Evolutionary conservation across 352 stramenopile species (phyloP), one percentile per base, ranked within the genome.

Genomic region (Pythium brassicae): DNA sequence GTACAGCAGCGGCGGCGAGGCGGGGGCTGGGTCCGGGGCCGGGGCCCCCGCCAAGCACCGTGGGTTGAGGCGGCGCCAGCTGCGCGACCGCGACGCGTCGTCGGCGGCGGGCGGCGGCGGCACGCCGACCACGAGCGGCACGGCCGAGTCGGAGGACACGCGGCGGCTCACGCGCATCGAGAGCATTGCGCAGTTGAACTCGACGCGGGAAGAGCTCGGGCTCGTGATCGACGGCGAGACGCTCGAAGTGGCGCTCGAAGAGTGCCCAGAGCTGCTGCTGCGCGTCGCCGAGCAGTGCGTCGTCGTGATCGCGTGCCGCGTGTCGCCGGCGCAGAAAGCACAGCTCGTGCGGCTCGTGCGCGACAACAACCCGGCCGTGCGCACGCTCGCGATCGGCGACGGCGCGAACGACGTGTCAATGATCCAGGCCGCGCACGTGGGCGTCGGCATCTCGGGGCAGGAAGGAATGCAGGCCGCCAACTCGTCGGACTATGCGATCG

Each of bases 361-460:
- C 23, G 72, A 92, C n/a, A 86, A 94, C 50, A 92, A 94, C 37
- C 79, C 83, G 0, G 71, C 76, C 19, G 71, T 91, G 3, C 80
- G 85, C 32, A 97, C 91, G 19, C 67, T 98, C 1, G 84, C 89
- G 17, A 97, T 98, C 49, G 93, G 95, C 26, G 95, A 98, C 57
- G 95, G 95, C 27, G 95, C 95, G 0, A 98, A 98, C 61, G 95
- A 98, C 63, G 95, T 98, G 0, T 91, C 86, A 22, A 98, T 98
- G 95, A 97, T 98, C 56, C 89, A 98, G 68, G 74, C 76, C 4
- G 92, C 89, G 3, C 87, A 98, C 62, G 86, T 98, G 5, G 93
- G 92, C 46, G 85, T 98, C 26, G 94, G 93, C 11, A 97, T 98
- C 45, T 93, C 77, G 1, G 94, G 94, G 0, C 89, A 97, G 50